Evolutionary conservation across 2,329 filamentous ascomycete species (phyloP), one percentile per base, ranked within the genome.

Genomic region (Anisogramma anomala): DNA sequence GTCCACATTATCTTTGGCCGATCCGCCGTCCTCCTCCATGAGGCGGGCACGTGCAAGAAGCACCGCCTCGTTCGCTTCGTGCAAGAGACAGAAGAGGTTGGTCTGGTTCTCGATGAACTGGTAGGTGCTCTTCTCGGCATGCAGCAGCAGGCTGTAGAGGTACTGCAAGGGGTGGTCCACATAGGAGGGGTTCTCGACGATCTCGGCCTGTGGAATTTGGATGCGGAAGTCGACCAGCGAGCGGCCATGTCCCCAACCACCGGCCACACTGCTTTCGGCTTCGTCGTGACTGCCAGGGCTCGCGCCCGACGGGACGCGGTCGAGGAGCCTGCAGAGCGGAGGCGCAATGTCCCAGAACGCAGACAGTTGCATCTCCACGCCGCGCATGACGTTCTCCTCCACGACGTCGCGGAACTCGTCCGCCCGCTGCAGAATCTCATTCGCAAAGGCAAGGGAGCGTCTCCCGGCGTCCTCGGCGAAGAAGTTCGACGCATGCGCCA

Each of bases 281-380:
- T 28, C 30, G 4, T 27, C 37, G 13, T 33, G n/a, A n/a, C n/a
- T 31, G 15, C 15, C 42, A 1, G 17, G 37, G 33, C 19, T 30
- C 18, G 9, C 17, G 31, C 8, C 70, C 62, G 1, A 62, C 0
- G 87, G 88, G 17, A 95, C 79, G 53, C 83, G 82, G 45, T 94
- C 84, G 9, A 94, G 72, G 34, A 96, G 68, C 13, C 79, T 72
- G 19, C 82, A 71, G 0, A 98, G 71, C 3, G 80, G 78, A 3
- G 91, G 91, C 1, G 88, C 89, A 53, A 96, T 94, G 56, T 98
- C 91, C 91, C 91, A 98, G 59, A 96, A 98, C 0, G 89, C 88
- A 8, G 82, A 88, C 2, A 95, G 72, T 61, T 96, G 91, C 41
- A 86, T 76, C 57, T 95, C 87, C 9, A 96, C 86, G 13, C 89